Evolutionary conservation across 805 yeast species (phyloP).

Genomic region (Candida silvicultrix): DNA sequence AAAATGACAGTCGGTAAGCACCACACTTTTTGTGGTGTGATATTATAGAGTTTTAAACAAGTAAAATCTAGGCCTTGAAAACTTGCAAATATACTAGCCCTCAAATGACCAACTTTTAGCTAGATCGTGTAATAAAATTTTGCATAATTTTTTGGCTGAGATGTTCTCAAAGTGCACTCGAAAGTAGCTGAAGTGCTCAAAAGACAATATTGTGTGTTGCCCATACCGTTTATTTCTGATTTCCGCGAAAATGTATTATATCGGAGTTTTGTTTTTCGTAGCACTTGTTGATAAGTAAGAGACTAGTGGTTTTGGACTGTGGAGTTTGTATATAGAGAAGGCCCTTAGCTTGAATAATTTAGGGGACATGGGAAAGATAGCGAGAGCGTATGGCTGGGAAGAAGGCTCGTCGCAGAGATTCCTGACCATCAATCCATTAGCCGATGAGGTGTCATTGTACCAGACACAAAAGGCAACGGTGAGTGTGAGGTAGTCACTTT

Average conservation of each 20-base stretch:
- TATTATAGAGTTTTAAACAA: too few relatives aligned
- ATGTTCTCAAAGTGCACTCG: too few relatives aligned
- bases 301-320: background rate
- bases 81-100: too few relatives aligned
- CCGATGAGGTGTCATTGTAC: conserved; percentile 72
- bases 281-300: background rate
- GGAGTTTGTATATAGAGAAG: too few relatives aligned
- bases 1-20: background rate
- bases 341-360: too few relatives aligned
- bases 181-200: too few relatives aligned
- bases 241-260: background rate
- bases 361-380: conserved; percentile 20
- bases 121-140: too few relatives aligned
- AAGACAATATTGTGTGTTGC: background rate
- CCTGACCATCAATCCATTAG: conserved; percentile 49
- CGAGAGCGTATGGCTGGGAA: conserved; percentile 22
- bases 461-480: conserved; percentile 38
- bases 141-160: too few relatives aligned
- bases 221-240: background rate
- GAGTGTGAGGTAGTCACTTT: conserved; percentile 3
- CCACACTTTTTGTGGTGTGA: background rate
- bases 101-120: too few relatives aligned
- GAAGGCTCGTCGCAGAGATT: conserved; percentile 16
- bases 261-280: background rate
- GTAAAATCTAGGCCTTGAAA: too few relatives aligned